Evolutionary conservation across 495 filamentous ascomycete species (phyloP), one percentile per base, ranked within the genome.

Genomic region (Schizothecium vesticola): DNA sequence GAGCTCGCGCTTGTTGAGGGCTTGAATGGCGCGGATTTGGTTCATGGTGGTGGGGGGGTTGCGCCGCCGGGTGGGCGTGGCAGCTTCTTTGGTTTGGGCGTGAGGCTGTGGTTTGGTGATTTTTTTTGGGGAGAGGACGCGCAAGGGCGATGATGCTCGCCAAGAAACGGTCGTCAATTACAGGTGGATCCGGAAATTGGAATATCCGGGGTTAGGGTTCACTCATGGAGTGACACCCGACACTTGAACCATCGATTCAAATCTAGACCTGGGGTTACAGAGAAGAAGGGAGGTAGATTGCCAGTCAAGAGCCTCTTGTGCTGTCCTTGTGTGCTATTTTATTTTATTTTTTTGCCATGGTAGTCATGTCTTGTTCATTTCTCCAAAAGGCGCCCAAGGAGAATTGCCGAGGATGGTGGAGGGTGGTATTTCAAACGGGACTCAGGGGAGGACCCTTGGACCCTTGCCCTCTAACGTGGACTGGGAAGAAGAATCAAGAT

Each of bases 1-100:
- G 65, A 98, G 90, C 80, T 99, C 95, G 68, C 90, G 89, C 84
- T 96, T 93, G 82, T 98, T 99, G 68, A 99, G 90, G 74, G 89
- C 87, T 79, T 96, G 91, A 70, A 97, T 92, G 70, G 92, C 88
- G 72, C 92, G 91, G 72, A 99, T 94, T 71, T 89, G 88, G 78
- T 98, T 97, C 95, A 99, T 99, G 19, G 29, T 67, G 33, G 33
- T n/a, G 5, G 6, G 36, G 19, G 43, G 33, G 26, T n/a, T n/a
- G 26, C 3, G 26, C 3, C 3, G 33, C 33, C 33, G 1, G 31
- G 31, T 33, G 11, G 16, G 33, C 33, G 33, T 22, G 36, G 43
- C 36, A 16, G 57, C 55, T 23, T 10, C n/a, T 3, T 33, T 56
- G 22, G 43, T 9, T 11, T 12, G 10, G 16, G 1, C 19, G 61